Percentiles rank a stretch among this genome's conserved stretches.
These are phyloP conservation scores for Gossypium schwendimanii DNA, from an alignment of 441 rosid species.

Conservation along the genomic window DNA sequence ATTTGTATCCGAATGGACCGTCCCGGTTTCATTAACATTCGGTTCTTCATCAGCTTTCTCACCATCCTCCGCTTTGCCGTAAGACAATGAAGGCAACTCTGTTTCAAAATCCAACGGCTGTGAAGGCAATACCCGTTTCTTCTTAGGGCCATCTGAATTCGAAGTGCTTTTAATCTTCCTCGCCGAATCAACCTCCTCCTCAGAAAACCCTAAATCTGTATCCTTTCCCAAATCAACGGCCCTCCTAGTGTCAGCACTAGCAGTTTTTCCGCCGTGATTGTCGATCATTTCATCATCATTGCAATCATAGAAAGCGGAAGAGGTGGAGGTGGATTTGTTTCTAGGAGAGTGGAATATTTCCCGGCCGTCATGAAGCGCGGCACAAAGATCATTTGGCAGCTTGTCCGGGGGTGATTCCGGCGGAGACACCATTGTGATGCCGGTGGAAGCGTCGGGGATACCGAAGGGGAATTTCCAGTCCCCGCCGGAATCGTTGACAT, in stretches of 20 bases:
- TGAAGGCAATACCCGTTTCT: no score
- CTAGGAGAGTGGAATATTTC: conserved; percentile 33
- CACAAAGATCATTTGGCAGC: background rate
- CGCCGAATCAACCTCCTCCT: conserved; percentile 17
- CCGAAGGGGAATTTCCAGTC: background rate
- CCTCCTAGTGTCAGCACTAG: background rate
- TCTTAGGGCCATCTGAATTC: no score
- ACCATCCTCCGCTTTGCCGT: no score
- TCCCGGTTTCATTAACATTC: no score
- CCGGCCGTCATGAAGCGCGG: conserved; percentile 13
- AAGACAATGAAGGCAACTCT: no score
- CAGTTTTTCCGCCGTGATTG: background rate
- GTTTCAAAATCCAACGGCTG: no score
- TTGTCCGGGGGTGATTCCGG: conserved; percentile 21
- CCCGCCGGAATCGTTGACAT: no score
- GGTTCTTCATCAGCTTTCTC: no score
- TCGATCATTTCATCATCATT: conserved; percentile 8
- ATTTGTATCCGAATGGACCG: background rate
- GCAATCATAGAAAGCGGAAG: background rate
- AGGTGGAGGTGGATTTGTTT: background rate
- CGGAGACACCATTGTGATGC: conserved; percentile 28
- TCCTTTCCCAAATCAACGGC: conserved; percentile 30
- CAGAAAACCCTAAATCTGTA: no score
- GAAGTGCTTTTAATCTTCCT: conserved; percentile 7
- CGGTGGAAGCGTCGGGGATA: conserved; percentile 21